These are phyloP conservation scores for Kitagawia praeruptora DNA, from an alignment of 129 eudicot genomes.

Conservation along the genomic window DNA sequence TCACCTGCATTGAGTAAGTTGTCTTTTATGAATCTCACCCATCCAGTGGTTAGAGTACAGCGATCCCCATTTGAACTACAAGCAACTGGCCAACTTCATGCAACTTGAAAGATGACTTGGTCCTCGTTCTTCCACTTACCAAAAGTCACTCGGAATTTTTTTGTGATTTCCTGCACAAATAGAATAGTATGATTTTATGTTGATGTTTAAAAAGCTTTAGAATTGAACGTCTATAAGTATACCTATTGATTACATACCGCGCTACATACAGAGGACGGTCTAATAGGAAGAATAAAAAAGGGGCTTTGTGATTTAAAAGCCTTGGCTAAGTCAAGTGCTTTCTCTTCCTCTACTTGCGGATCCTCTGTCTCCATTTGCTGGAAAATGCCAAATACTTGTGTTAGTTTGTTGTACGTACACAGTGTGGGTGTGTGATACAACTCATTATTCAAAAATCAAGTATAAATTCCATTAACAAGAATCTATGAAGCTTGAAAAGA, in stretches of 20 bases:
- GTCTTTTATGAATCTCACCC: constrained; percentile 5
- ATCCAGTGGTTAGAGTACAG: not conserved
- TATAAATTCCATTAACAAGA: no score
- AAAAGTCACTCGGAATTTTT: not conserved
- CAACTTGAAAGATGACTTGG: not conserved
- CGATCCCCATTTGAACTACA: not conserved
- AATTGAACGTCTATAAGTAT: not conserved
- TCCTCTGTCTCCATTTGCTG: not conserved
- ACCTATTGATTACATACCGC: constrained; percentile 13
- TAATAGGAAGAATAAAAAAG: constrained; percentile 10
- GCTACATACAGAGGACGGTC: not conserved
- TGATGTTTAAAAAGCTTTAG: no score
- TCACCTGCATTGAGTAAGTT: not conserved
- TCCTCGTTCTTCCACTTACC: not conserved
- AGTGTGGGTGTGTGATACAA: no score
- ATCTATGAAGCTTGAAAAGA: no score
- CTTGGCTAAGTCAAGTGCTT: constrained; percentile 16
- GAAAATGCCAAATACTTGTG: not conserved
- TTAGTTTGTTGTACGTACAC: not conserved
- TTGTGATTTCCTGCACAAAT: not conserved
- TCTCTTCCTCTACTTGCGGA: not conserved
- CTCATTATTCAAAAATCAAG: no score
- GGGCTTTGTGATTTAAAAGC: constrained; percentile 18
- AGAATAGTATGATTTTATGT: no score
- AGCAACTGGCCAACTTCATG: not conserved